A percentile compares a stretch with the other conserved stretches of the same genome.
Conservation (phyloP, 139 green algal species). For the Haematococcus lacustris region DNA sequence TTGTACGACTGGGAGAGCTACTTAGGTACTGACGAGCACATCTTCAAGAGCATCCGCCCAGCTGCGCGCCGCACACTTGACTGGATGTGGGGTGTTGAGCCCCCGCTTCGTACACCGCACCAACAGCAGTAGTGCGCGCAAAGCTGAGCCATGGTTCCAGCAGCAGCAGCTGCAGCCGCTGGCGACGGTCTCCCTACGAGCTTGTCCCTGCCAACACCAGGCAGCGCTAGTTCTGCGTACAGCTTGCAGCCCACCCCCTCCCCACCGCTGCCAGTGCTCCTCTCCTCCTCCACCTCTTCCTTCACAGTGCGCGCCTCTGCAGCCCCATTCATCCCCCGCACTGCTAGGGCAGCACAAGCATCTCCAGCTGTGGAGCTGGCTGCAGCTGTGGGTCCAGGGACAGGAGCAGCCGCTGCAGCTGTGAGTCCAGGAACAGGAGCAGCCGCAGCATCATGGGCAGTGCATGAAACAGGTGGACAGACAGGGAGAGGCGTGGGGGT, state of each 20-base stretch:
- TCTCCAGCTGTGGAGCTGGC: neutral
- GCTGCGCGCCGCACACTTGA: constrained; percentile 13
- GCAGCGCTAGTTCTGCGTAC: too few species aligned
- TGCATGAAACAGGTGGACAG: too few species aligned
- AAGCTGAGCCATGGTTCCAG: neutral
- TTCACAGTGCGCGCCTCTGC: neutral
- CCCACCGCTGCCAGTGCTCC: too few species aligned
- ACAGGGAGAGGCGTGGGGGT: too few species aligned
- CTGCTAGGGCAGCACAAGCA: neutral
- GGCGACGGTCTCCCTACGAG: neutral
- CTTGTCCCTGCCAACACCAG: neutral
- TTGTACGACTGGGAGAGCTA: constrained; percentile 42
- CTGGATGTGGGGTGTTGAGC: constrained; percentile 16
- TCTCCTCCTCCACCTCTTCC: too few species aligned
- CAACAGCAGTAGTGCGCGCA: neutral
- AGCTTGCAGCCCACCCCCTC: too few species aligned
- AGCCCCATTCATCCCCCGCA: neutral
- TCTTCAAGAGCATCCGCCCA: constrained; percentile 27
- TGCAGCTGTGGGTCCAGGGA: too few species aligned
- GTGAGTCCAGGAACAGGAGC: too few species aligned
- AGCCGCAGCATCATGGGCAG: too few species aligned
- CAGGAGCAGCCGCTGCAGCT: too few species aligned
- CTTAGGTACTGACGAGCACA: constrained; percentile 33
- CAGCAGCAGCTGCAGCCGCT: too few species aligned
- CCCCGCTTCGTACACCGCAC: neutral